These are phyloP conservation scores for Lablab purpureus DNA, from an alignment of 306 rosid genomes.

Conservation along the genomic window DNA sequence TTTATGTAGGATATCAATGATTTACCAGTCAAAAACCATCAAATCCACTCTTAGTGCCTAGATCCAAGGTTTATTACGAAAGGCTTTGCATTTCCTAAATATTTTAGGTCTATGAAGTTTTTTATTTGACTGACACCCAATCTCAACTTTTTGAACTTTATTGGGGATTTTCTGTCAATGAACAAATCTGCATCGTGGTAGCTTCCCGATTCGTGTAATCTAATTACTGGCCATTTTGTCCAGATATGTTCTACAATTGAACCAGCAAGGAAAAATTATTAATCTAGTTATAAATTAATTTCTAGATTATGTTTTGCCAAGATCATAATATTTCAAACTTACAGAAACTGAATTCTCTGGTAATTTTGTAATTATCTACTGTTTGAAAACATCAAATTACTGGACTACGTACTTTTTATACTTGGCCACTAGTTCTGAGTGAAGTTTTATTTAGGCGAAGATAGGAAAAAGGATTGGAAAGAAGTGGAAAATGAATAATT, in stretches of 20 bases:
- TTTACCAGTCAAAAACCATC: slow-evolving; percentile 73
- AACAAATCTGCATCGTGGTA: slow-evolving; percentile 20
- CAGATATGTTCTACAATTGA: slow-evolving; percentile 18
- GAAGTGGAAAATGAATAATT: slow-evolving; percentile 1
- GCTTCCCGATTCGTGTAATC: slow-evolving; percentile 6
- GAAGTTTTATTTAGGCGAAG: slow-evolving; percentile 14
- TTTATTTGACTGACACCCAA: neutral
- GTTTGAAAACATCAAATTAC: slow-evolving; percentile 16
- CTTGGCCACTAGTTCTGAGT: neutral
- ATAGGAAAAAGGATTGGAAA: slow-evolving; percentile 24
- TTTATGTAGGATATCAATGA: slow-evolving; percentile 77
- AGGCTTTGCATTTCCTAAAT: slow-evolving; percentile 31
- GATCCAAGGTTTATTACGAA: slow-evolving; percentile 63
- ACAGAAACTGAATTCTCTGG: neutral
- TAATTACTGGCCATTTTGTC: slow-evolving; percentile 36
- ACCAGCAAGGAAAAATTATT: slow-evolving; percentile 8
- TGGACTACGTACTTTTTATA: slow-evolving; percentile 12
- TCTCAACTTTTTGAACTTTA: slow-evolving; percentile 5
- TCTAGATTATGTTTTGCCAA: slow-evolving; percentile 18
- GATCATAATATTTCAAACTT: slow-evolving; percentile 16
- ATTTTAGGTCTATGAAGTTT: slow-evolving; percentile 34
- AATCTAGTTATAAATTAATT: slow-evolving; percentile 10
- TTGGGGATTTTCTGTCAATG: slow-evolving; percentile 31
- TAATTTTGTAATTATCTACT: slow-evolving; percentile 16
- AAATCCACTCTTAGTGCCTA: slow-evolving; percentile 75